Base-by-base conservation (phyloP, 2,329 filamentous ascomycete genomes). In the Pseudogymnoascus sp. region DNA sequence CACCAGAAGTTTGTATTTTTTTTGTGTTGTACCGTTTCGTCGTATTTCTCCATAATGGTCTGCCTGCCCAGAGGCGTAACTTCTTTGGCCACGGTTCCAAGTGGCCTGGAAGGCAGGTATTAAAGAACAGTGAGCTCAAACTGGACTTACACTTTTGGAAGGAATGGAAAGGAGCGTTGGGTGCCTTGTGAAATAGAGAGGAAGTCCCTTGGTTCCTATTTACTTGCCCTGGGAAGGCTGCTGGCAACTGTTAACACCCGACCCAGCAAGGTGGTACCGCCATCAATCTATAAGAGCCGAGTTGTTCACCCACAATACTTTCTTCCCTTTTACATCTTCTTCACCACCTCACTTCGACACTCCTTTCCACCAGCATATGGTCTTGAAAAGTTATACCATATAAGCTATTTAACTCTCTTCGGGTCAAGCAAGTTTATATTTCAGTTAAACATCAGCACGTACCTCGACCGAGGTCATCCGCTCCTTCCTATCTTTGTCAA, bases 321-420 rank as follows among this genome's bases (percentile, higher is more conserved):
- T 28, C 33, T 8, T 22, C 11, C 15, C 22, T 25, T 25, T 25
- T 33, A 15, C 28, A n/a, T 20, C 47, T 20, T 35, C 47, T 18
- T 12, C 47, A 18, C 18, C 22, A 50, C 22, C 28, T 53, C 28
- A 53, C 47, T 20, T 53, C 28, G 9, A 53, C 47, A 18, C 28
- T 53, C 47, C 18, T 53, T 53, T 53, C 20, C 47, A 53, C 28
- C 47, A 53, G 28, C 28, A 53, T 30, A 53, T 18, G 25, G 47
- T 53, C 28, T 14, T 53, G 6, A 33, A 53, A 53, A 53, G 25
- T 53, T 53, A 53, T 53, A 53, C 30, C 15, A 53, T 53, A 35
- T 53, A 53, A 33, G 47, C 47, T 53, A 53, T 53, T 53, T 53
- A 53, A 53, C 47, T 53, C 47, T 20, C 28, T 53, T 53, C 28